A percentile compares a stretch with the other conserved stretches of the same genome.
Evolutionary conservation across 306 rosid genomes (phyloP).

Genomic region (Dryas alaskensis): DNA sequence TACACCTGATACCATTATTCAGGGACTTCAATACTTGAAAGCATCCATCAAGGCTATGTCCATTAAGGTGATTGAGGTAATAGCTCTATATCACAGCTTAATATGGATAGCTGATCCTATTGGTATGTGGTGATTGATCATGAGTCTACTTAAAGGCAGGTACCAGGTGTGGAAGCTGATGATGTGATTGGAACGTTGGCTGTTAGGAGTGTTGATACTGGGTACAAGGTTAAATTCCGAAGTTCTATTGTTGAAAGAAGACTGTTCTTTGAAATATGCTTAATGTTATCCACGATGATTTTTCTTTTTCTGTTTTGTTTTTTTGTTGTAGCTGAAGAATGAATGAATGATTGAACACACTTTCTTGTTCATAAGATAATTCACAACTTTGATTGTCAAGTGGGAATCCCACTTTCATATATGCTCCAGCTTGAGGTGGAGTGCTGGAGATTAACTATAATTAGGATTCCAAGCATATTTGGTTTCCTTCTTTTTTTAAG

Average conservation of each 20-base stretch:
- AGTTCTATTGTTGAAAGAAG: constrained; percentile 18
- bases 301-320: not conserved
- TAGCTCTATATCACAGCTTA: constrained; percentile 25
- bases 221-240: constrained; percentile 72
- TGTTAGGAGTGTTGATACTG: constrained; percentile 67
- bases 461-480: not conserved
- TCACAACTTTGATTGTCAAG: not conserved
- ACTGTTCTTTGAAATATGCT: not conserved
- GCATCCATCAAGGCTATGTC: constrained; percentile 96
- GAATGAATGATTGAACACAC: not conserved
- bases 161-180: constrained; percentile 98
- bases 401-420: not conserved
- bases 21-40: constrained; percentile 94
- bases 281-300: not conserved
- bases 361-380: not conserved
- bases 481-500: not conserved
- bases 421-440: not conserved
- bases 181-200: constrained; percentile 98
- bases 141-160: constrained; percentile 50
- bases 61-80: constrained; percentile 84
- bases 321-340: not conserved
- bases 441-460: not conserved
- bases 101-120: constrained; percentile 17
- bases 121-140: constrained; percentile 22
- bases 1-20: constrained; percentile 94